These are phyloP conservation scores for Stygiomarasmius scandens DNA, from an alignment of 1,284 basidiomycete genomes.

Conservation along the genomic window DNA sequence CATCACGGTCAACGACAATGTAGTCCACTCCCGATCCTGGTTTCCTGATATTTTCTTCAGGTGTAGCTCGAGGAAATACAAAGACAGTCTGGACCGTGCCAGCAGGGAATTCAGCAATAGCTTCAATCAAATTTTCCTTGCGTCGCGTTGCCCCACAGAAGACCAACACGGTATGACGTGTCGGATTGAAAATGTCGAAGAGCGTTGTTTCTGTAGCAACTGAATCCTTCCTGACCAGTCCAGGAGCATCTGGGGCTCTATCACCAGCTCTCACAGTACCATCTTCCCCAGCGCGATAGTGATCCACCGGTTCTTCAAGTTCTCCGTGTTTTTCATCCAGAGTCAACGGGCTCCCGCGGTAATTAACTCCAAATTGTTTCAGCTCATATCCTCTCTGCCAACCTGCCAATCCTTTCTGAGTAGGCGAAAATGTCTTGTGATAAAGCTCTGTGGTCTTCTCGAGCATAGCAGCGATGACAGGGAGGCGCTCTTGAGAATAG, in stretches of 20 bases:
- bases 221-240: slow-evolving; percentile 13
- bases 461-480: slow-evolving; percentile 40
- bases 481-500: slow-evolving; percentile 38
- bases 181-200: slow-evolving; percentile 13
- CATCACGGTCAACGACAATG: slow-evolving; percentile 7
- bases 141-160: slow-evolving; percentile 6
- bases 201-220: background rate
- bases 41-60: no score
- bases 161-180: slow-evolving; percentile 15
- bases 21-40: no score
- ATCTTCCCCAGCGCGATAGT: slow-evolving; percentile 22
- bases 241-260: slow-evolving; percentile 35
- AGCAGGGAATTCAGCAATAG: background rate
- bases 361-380: slow-evolving; percentile 33
- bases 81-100: background rate
- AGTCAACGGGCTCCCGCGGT: slow-evolving; percentile 30
- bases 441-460: slow-evolving; percentile 24
- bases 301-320: slow-evolving; percentile 9
- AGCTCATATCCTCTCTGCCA: slow-evolving; percentile 17
- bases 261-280: slow-evolving; percentile 29
- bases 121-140: background rate
- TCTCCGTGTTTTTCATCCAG: slow-evolving; percentile 9
- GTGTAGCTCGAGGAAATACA: background rate
- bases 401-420: slow-evolving; percentile 2
- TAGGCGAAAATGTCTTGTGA: slow-evolving; percentile 17